These are phyloP conservation scores for Luzula sylvatica DNA, from an alignment of 176 grass and related monocot genomes.

Conservation along the genomic window DNA sequence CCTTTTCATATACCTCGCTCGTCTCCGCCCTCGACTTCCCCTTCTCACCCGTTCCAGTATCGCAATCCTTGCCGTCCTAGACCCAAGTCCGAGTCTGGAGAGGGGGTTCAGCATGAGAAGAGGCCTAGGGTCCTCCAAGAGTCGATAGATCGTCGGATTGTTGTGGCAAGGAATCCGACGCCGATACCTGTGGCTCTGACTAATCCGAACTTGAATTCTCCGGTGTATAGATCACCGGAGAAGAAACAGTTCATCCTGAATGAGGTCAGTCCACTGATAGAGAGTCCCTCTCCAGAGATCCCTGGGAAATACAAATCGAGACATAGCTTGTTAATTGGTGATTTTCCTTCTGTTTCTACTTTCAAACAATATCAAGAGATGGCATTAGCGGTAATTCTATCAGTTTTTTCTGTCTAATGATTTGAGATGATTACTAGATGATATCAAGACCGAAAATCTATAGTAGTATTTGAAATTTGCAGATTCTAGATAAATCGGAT, in stretches of 20 bases:
- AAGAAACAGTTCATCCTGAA: conserved; percentile 19
- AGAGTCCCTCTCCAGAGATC: conserved; percentile 30
- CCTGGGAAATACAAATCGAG: conserved; percentile 17
- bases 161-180: conserved; percentile 20
- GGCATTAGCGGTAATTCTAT: conserved; percentile 40
- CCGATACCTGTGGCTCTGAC: neutral
- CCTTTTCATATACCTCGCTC: conserved; percentile 12
- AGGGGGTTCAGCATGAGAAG: conserved; percentile 52
- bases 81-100: conserved; percentile 31
- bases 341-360: conserved; percentile 56
- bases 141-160: conserved; percentile 34
- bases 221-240: conserved; percentile 17
- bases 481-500: conserved; percentile 80
- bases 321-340: conserved; percentile 29
- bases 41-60: conserved; percentile 5
- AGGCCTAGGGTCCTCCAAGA: conserved; percentile 11
- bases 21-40: neutral
- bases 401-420: neutral
- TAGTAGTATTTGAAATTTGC: neutral
- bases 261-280: conserved; percentile 26
- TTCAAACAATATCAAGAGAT: conserved; percentile 80
- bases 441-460: too few relatives aligned
- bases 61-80: conserved; percentile 20
- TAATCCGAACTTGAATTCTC: conserved; percentile 4
- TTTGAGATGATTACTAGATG: neutral